Evolutionary conservation across 345 rosid genomes (phyloP).

Genomic region (Lepidium didymum): DNA sequence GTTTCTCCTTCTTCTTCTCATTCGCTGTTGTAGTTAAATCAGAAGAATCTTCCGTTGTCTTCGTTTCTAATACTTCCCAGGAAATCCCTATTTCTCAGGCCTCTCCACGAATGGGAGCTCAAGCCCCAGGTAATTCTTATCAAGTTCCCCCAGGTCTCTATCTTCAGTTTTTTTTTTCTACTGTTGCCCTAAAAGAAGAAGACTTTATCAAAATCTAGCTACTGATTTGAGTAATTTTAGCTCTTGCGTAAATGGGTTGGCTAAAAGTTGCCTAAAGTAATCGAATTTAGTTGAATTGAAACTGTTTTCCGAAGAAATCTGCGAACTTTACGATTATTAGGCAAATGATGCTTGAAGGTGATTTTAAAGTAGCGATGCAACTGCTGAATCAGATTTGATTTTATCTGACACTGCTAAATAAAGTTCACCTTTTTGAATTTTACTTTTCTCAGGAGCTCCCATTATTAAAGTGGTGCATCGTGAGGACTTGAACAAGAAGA

Average conservation of each 20-base stretch:
- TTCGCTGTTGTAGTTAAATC: conserved; percentile 27
- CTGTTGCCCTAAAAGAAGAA: neutral
- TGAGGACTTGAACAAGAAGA: conserved; percentile 74
- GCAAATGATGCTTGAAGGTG: too few relatives aligned
- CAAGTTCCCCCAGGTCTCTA: neutral
- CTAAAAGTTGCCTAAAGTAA: neutral
- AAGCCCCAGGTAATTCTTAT: conserved; percentile 55
- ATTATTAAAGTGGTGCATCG: conserved; percentile 51
- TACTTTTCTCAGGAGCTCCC: conserved; percentile 42
- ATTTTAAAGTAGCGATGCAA: too few relatives aligned
- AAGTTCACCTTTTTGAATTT: neutral
- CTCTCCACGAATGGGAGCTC: conserved; percentile 49
- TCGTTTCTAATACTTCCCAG: conserved; percentile 25
- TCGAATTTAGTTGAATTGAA: conserved; percentile 1
- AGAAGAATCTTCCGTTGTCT: conserved; percentile 29
- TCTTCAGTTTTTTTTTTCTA: neutral
- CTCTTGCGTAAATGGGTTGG: neutral
- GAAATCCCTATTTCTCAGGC: conserved; percentile 40
- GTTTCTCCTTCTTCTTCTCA: conserved; percentile 31
- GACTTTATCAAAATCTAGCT: neutral
- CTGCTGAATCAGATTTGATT: too few relatives aligned
- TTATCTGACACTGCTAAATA: too few relatives aligned
- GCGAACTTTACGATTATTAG: conserved; percentile 3
- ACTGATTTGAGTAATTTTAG: neutral
- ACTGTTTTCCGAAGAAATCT: neutral